Evolutionary conservation across 495 filamentous ascomycete genomes (phyloP).

Genomic region (Penicillium pancosmium): DNA sequence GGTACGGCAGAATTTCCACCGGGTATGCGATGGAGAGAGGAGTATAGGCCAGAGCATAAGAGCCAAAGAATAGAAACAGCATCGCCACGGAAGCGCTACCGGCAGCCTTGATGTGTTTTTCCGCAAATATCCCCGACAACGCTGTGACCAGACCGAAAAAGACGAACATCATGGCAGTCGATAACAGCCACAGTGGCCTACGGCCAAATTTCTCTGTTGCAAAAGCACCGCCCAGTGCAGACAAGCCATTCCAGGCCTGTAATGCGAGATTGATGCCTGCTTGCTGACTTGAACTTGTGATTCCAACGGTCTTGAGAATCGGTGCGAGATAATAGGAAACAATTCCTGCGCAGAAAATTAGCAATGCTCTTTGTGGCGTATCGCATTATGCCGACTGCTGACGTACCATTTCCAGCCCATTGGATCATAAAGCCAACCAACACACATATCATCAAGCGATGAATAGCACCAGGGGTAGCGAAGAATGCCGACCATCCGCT

Average conservation of each 20-base stretch:
- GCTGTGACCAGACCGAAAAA: background rate
- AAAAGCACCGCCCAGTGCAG: background rate
- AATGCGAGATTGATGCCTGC: background rate
- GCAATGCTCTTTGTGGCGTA: background rate
- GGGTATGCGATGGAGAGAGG: slow-evolving; percentile 68
- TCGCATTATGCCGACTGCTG: background rate
- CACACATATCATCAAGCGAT: background rate
- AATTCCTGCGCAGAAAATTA: background rate
- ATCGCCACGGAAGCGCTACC: background rate
- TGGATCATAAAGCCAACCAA: background rate
- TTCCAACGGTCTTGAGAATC: background rate
- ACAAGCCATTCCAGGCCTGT: background rate
- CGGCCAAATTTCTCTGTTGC: background rate
- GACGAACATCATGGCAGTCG: background rate
- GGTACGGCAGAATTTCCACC: slow-evolving; percentile 60
- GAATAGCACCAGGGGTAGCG: background rate
- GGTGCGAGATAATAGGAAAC: background rate
- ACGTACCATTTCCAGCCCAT: background rate
- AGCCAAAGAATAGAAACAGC: background rate
- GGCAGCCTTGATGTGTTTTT: background rate
- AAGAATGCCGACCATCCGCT: background rate
- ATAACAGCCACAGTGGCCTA: background rate
- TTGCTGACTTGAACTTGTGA: background rate
- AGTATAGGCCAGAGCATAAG: background rate
- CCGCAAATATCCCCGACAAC: background rate